Base-by-base conservation (phyloP, 2,329 filamentous ascomycete genomes). In the Fusarium haematococcum region DNA sequence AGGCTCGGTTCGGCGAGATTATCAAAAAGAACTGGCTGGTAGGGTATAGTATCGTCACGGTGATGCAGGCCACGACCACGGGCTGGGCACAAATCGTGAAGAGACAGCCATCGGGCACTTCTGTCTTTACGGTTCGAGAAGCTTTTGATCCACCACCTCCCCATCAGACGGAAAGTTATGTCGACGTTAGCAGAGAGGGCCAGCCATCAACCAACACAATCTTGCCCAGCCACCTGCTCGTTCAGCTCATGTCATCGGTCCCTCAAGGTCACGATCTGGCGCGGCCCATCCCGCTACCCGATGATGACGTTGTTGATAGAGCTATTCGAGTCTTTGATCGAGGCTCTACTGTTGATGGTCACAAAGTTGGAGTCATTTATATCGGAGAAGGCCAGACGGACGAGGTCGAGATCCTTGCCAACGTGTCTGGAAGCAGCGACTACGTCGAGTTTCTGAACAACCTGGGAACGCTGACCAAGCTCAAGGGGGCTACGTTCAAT, bases 301-400 rank as follows among this genome's bases (percentile, higher is more conserved):
- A 87, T 32, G 88, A 93, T 68, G 93, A 94, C 18, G 88, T 89
- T 35, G 91, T 92, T 3, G 88, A 91, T 41, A 91, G 96, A 75
- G 93, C 94, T 1, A 92, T 99, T 43, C 89, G 90, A 41, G 87
- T 91, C 14, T 97, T 99, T 81, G 97, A 99, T 82, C 91, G 92
- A 35, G 97, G 91, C 74, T 93, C 96, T 41, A 95, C 95, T 10
- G 92, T 99, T 6, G 97, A 99, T 82, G 95, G 95, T 8, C 95
- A 98, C 86, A 98, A 98, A 83, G 93, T 98, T 48, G 97, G 97
- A 18, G 93, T 99, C 25, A 92, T 99, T 45, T 99, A 98, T 82
- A 93, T 98, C 73, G 95, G 93, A 63, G 92, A 97, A 77, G 93
- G 93, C 8, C 97, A 99, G 83, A 94, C 90, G 1, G 85, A 91